These are phyloP conservation scores for Tolypocladium nubicola DNA, from an alignment of 2,329 filamentous ascomycete genomes.

Conservation along the genomic window DNA sequence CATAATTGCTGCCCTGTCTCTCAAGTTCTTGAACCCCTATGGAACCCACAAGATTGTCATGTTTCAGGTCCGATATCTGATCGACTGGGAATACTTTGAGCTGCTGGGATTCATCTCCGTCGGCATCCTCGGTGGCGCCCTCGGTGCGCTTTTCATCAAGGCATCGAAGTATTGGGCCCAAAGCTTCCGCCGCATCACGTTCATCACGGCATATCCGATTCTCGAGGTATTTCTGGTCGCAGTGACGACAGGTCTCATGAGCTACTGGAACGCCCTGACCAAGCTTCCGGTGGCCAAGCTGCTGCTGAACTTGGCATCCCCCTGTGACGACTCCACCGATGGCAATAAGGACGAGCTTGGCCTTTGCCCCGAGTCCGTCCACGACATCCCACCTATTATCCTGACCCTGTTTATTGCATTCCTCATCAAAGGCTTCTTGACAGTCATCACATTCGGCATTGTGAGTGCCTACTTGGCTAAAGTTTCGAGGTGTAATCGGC, in stretches of 20 bases:
- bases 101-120: conserved; percentile 76
- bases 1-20: conserved; percentile 78
- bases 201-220: conserved; percentile 76
- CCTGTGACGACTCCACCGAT: conserved; percentile 60
- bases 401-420: conserved; percentile 66
- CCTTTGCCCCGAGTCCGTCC: conserved; percentile 61
- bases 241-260: conserved; percentile 68
- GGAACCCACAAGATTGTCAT: conserved; percentile 94
- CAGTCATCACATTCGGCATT: conserved; percentile 86
- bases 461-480: conserved; percentile 27
- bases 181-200: conserved; percentile 68
- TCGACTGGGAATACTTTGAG: conserved; percentile 93
- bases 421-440: conserved; percentile 80
- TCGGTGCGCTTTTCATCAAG: conserved; percentile 93
- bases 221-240: conserved; percentile 85
- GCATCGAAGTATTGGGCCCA: conserved; percentile 83
- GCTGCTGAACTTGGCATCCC: conserved; percentile 80
- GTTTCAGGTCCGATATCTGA: conserved; percentile 83
- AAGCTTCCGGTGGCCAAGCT: conserved; percentile 85
- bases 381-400: conserved; percentile 72
- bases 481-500: background rate
- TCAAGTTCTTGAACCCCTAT: conserved; percentile 94
- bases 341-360: conserved; percentile 54
- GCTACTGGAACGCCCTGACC: conserved; percentile 90
- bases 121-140: conserved; percentile 71